Conservation (phyloP, 2,329 filamentous ascomycete genomes). For the Dactylellina drechsleri region DNA sequence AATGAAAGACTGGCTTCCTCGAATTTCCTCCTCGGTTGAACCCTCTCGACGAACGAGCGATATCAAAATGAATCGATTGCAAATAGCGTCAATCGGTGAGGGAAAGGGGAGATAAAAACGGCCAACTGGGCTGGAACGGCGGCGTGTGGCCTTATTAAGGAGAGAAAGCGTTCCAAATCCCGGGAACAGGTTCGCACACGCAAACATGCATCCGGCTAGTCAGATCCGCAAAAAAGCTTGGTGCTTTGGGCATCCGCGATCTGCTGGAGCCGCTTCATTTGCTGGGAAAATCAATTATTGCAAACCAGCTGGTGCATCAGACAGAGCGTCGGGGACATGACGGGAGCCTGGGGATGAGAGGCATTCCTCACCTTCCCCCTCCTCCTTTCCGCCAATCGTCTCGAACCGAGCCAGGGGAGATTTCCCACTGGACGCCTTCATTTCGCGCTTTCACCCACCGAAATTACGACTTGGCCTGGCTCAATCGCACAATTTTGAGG, state of each 20-base stretch:
- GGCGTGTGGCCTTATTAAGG: conserved; percentile 44
- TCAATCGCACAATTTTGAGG: conserved; percentile 17
- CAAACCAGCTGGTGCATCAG: not conserved
- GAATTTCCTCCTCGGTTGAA: conserved; percentile 15
- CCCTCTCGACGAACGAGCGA: conserved; percentile 6
- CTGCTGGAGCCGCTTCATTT: conserved; percentile 35
- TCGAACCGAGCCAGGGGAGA: conserved; percentile 16
- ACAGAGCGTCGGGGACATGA: conserved; percentile 5
- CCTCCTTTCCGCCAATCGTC: conserved; percentile 27
- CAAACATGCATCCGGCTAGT: conserved; percentile 18
- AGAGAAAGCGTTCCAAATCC: conserved; percentile 36
- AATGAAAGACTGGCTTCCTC: conserved; percentile 54
- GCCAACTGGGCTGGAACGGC: conserved; percentile 16
- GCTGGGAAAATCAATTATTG: conserved; percentile 11
- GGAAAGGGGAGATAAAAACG: conserved; percentile 35
- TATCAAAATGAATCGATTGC: conserved; percentile 2
- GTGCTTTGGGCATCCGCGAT: conserved; percentile 5
- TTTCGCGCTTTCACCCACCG: conserved; percentile 43
- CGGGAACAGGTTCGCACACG: conserved; percentile 24
- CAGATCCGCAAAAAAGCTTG: conserved; percentile 24
- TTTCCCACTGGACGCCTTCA: conserved; percentile 25
- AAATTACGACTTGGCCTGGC: conserved; percentile 31
- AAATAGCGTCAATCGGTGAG: conserved; percentile 43
- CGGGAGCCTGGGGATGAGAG: conserved; percentile 31
- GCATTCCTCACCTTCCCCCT: conserved; percentile 28